phyloP scores from a whole-genome alignment of 768 basidiomycete species.

The Mycena pura region DNA sequence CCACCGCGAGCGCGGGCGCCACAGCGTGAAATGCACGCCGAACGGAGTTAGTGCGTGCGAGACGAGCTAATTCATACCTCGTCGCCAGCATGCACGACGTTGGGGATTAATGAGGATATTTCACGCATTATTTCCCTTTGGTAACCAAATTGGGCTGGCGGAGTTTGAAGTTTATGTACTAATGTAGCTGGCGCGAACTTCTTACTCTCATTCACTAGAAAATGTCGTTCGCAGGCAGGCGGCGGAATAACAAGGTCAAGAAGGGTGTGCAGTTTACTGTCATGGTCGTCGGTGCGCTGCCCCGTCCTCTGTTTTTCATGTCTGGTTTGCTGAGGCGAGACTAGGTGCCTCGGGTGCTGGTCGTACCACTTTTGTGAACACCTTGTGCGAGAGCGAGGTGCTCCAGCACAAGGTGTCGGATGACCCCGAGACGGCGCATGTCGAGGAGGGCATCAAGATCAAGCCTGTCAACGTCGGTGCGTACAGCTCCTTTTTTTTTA shows the following conservation, averaged over 20 bases:
- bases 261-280: constrained; percentile 98
- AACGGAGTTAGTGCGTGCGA: not conserved
- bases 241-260: constrained; percentile 94
- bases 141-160: constrained; percentile 38
- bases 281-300: constrained; percentile 91
- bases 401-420: constrained; percentile 87
- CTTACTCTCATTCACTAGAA: constrained; percentile 31
- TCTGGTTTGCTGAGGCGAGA: constrained; percentile 22
- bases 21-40: not conserved
- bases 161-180: constrained; percentile 35
- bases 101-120: not conserved
- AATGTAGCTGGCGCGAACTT: constrained; percentile 36
- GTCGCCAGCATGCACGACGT: constrained; percentile 10
- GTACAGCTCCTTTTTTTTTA: constrained; percentile 34
- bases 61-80: constrained; percentile 1
- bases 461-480: constrained; percentile 93
- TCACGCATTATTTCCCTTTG: constrained; percentile 20
- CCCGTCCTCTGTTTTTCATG: constrained; percentile 25
- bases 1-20: not conserved
- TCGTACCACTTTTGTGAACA: constrained; percentile 98
- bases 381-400: constrained; percentile 95
- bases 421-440: constrained; percentile 86
- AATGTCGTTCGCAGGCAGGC: constrained; percentile 88
- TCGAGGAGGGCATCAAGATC: constrained; percentile 93
- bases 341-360: constrained; percentile 96